phyloP scores from a whole-genome alignment of 2,329 filamentous ascomycete genomes.

The Penicillium fuscoglaucum region DNA sequence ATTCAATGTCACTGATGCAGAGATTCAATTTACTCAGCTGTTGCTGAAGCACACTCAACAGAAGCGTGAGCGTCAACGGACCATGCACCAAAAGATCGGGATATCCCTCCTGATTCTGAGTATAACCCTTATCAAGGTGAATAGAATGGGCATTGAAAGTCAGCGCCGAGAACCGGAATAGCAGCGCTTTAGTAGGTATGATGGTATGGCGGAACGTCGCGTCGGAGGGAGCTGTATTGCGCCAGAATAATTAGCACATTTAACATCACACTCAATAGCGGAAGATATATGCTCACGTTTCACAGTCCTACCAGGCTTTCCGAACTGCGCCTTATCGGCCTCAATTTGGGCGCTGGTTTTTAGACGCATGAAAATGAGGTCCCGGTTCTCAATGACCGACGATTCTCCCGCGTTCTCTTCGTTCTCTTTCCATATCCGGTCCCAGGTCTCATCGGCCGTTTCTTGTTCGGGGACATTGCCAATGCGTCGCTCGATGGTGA shows the following conservation, averaged over 20 bases:
- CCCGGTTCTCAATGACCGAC: conserved; percentile 58
- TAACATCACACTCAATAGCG: background rate
- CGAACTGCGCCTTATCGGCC: conserved; percentile 27
- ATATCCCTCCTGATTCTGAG: conserved; percentile 70
- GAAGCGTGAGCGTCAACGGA: conserved; percentile 73
- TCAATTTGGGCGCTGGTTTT: conserved; percentile 42
- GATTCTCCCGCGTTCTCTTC: conserved; percentile 46
- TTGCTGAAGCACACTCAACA: conserved; percentile 67
- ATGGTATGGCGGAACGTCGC: conserved; percentile 61
- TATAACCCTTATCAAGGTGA: conserved; percentile 75
- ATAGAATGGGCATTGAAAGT: conserved; percentile 92
- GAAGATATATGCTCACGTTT: conserved; percentile 36
- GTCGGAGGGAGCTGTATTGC: conserved; percentile 46
- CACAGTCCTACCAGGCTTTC: conserved; percentile 29
- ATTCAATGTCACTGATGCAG: conserved; percentile 62
- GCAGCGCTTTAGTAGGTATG: conserved; percentile 66
- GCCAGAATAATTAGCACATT: conserved; percentile 21
- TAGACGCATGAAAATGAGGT: conserved; percentile 64
- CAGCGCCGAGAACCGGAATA: conserved; percentile 89
- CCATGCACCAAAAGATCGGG: conserved; percentile 79
- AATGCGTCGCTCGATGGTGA: conserved; percentile 59
- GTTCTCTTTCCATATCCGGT: conserved; percentile 47
- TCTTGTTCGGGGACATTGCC: conserved; percentile 41
- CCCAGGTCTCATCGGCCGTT: conserved; percentile 35
- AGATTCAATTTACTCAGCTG: conserved; percentile 47